Base-by-base conservation (phyloP, 306 rosid species). In the Cercis canadensis region DNA sequence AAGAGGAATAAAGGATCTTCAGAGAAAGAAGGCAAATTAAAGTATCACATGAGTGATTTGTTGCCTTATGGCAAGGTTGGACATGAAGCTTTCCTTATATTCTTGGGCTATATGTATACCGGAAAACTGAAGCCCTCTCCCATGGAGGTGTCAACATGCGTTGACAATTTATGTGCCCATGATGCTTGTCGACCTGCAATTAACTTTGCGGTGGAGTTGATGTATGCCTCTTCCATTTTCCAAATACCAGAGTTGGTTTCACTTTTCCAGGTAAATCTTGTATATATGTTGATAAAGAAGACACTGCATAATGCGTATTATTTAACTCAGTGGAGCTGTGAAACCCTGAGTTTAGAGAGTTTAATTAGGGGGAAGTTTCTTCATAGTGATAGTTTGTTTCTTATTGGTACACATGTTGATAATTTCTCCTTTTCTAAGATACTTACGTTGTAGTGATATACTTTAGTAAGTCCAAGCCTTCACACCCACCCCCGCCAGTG, bases 131-230 rank as follows among this genome's bases (percentile, higher is more conserved):
- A 84, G 64, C 85, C 86, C 8, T 85, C 92, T 7, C 95, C 96
- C 32, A 74, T 56, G 34, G 95, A 94, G 78, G 93, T 90, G 33
- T 87, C 99, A 47, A 94, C 87, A 3, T 94, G 99, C 63, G 95
- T 91, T 68, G 99, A 94, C 67, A 85, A 78, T 49, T 63, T 9
- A 39, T 94, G 99, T 69, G 75, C 70, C 0, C 99, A 94, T 79
- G 95, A 91, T 75, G 92, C 97, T 1, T 94, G 99, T 46, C 79
- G 96, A n/a, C 99, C 97, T 64, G 96, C 96, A 33, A 84, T 94
- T 47, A 87, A 78, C 78, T 91, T 87, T 71, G 89, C 92, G 32
- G 87, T 94, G 81, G 96, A 94, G 82, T 86, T 94, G 87, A 86
- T 91, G 96, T 90, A 89, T 67, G 97, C 96, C 72, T 91, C 99